Evolutionary conservation across 2,329 filamentous ascomycete genomes (phyloP), one percentile per base, ranked within the genome.

Genomic region (Xylariaceae sp.): DNA sequence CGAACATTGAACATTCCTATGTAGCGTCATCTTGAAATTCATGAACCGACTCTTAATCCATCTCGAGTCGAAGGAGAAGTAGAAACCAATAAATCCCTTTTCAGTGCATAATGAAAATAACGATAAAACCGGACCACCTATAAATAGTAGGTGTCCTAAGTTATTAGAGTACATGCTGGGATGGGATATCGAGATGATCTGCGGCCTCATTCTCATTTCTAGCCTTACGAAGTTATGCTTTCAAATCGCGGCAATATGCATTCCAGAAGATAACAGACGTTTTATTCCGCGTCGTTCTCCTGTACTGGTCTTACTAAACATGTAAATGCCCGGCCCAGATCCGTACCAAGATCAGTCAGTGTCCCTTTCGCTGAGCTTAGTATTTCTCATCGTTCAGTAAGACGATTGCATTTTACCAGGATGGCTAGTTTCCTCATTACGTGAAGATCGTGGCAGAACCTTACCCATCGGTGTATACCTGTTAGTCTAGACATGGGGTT

Each of bases 171-270:
- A n/a, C n/a, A n/a, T n/a, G n/a, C n/a, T n/a, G n/a, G n/a, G n/a
- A n/a, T n/a, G n/a, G n/a, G 16, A 21, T 21, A 20, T 45, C 16
- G 35, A 56, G 50, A 37, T 13, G 16, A 48, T 21, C 13, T 23
- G 16, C n/a, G 15, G 10, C 20, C 32, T 15, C 43, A 44, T 33
- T 39, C 16, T 26, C 8, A 20, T 43, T 41, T 37, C 46, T 24
- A 36, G n/a, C 29, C 23, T 45, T 21, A 44, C 24, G 32, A 20
- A 39, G 27, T 23, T 45, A 36, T 51, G 27, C 18, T 27, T 42
- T 43, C 33, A 37, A 29, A 10, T 5, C 18, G 32, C 40, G 55
- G 55, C 51, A 42, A 26, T 32, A 49, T 50, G 54, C 54, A 57
- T 36, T 42, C 37, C 26, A 46, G 32, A 13, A 26, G n/a, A 30